These are phyloP conservation scores for Epicoccum sorghinum DNA, from an alignment of 2,329 filamentous ascomycete species.

Conservation along the genomic window DNA sequence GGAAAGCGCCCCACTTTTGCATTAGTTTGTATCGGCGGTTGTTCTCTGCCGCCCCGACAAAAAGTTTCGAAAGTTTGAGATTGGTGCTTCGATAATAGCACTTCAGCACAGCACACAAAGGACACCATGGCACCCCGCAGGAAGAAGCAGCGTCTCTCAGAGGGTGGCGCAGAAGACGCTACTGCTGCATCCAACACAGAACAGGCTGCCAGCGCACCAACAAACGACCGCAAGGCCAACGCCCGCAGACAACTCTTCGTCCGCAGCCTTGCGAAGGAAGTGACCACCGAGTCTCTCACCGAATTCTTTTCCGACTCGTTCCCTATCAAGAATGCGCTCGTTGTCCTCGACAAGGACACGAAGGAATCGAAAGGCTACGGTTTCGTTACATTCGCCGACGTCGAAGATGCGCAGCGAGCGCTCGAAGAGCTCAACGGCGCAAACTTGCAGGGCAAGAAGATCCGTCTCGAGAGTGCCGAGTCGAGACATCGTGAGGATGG, in stretches of 20 bases:
- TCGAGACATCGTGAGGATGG: slow-evolving; percentile 72
- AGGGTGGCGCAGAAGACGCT: slow-evolving; percentile 44
- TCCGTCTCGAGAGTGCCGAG: slow-evolving; percentile 88
- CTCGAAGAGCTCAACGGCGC: slow-evolving; percentile 81
- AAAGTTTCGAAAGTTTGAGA: not conserved
- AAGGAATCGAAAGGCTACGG: slow-evolving; percentile 91
- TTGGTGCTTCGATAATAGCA: not conserved
- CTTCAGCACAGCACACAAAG: not conserved
- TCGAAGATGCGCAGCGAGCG: slow-evolving; percentile 85
- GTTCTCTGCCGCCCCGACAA: not conserved
- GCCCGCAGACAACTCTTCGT: slow-evolving; percentile 74
- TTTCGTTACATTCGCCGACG: slow-evolving; percentile 95
- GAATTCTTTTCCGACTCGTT: slow-evolving; percentile 93
- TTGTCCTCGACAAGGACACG: slow-evolving; percentile 82
- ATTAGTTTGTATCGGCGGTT: not conserved
- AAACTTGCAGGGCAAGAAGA: slow-evolving; percentile 76
- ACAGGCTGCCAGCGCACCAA: slow-evolving; percentile 18
- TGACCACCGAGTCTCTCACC: slow-evolving; percentile 82
- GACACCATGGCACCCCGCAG: slow-evolving; percentile 46
- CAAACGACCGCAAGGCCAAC: slow-evolving; percentile 33
- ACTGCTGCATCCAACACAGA: slow-evolving; percentile 33
- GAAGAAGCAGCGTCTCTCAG: slow-evolving; percentile 50
- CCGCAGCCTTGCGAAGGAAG: slow-evolving; percentile 77
- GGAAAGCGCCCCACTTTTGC: slow-evolving; percentile 12
- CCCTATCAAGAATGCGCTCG: slow-evolving; percentile 94